phyloP scores from a whole-genome alignment of 129 eudicot genomes.

The Ambrosia artemisiifolia region DNA sequence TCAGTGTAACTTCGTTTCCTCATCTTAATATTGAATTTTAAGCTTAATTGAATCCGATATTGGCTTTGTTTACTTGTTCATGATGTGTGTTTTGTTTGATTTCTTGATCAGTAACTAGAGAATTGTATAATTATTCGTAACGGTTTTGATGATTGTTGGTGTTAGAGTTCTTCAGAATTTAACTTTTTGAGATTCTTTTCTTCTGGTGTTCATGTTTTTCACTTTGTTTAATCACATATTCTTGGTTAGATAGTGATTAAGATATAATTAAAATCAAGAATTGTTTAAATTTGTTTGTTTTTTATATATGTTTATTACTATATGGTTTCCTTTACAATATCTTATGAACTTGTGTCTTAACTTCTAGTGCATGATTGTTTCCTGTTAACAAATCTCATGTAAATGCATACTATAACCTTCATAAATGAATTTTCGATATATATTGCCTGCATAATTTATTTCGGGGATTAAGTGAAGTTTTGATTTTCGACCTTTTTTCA shows the following conservation, averaged over 20 bases:
- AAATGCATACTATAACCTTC: not conserved
- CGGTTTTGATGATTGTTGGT: not conserved
- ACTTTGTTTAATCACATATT: not conserved
- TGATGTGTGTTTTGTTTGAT: not conserved
- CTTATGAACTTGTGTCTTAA: not conserved
- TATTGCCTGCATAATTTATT: too few relatives aligned
- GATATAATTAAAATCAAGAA: not conserved
- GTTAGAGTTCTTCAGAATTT: too few relatives aligned
- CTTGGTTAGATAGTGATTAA: not conserved
- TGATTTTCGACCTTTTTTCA: too few relatives aligned
- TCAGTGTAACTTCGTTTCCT: slow-evolving; percentile 26
- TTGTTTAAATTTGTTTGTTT: not conserved
- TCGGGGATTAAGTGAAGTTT: too few relatives aligned
- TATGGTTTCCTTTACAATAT: not conserved
- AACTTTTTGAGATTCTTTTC: not conserved
- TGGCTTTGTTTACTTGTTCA: not conserved
- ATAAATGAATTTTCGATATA: not conserved
- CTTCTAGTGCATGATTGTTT: not conserved
- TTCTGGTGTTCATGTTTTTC: slow-evolving; percentile 4
- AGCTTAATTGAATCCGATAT: not conserved
- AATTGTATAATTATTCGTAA: not conserved
- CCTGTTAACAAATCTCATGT: not conserved
- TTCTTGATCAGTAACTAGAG: slow-evolving; percentile 7
- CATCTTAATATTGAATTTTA: not conserved
- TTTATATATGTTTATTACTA: too few relatives aligned